These are phyloP conservation scores for Tricholoma flavovirens DNA, from an alignment of 768 basidiomycete species.

Conservation along the genomic window DNA sequence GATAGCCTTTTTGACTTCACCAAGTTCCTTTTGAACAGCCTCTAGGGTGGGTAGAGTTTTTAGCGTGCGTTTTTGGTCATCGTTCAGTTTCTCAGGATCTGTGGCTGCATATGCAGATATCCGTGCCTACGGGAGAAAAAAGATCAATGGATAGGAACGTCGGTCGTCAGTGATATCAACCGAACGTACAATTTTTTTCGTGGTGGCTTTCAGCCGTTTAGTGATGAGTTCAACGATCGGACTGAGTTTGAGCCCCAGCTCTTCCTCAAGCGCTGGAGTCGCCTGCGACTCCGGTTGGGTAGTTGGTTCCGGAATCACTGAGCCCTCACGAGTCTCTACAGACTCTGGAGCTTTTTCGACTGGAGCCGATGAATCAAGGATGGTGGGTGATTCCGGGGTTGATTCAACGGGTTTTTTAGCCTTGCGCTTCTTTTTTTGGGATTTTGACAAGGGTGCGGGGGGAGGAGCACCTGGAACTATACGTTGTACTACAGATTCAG, in stretches of 20 bases:
- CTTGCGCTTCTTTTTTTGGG: constrained; percentile 67
- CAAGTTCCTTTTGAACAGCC: constrained; percentile 73
- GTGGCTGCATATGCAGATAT: constrained; percentile 66
- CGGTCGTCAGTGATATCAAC: not conserved
- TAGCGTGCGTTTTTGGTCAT: constrained; percentile 76
- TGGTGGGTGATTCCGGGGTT: constrained; percentile 41
- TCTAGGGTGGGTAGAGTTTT: constrained; percentile 73
- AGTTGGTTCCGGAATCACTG: constrained; percentile 40
- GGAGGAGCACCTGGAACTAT: constrained; percentile 77
- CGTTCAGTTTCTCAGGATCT: constrained; percentile 70
- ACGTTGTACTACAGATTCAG: constrained; percentile 38
- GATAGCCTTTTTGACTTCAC: constrained; percentile 76
- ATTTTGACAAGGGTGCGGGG: constrained; percentile 51
- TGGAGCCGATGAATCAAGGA: constrained; percentile 39
- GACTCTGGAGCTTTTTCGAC: constrained; percentile 47
- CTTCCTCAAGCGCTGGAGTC: constrained; percentile 40
- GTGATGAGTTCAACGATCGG: constrained; percentile 74
- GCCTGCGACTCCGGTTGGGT: constrained; percentile 36
- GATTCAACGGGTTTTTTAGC: constrained; percentile 41
- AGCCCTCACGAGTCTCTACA: constrained; percentile 41
- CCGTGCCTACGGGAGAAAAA: constrained; percentile 46
- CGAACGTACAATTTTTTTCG: constrained; percentile 75
- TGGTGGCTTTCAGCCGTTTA: constrained; percentile 71
- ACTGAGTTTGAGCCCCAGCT: constrained; percentile 44
- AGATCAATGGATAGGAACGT: constrained; percentile 10